These are phyloP conservation scores for Myochromella boudieri DNA, from an alignment of 768 basidiomycete species.

Conservation along the genomic window DNA sequence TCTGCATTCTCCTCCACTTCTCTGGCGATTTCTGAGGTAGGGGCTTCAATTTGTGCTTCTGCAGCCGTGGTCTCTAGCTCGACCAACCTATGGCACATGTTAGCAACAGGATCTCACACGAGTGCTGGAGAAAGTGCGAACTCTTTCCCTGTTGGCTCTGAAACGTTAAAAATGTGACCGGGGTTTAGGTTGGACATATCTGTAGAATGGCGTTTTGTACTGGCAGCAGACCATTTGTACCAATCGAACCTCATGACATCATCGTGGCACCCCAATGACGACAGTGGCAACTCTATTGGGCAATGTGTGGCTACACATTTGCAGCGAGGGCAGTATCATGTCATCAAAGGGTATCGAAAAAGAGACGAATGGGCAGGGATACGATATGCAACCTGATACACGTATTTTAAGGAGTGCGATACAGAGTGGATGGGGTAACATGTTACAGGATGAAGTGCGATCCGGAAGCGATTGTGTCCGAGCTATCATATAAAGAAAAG, in stretches of 20 bases:
- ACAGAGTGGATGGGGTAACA: no score
- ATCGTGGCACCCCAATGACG: no score
- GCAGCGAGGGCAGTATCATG: no score
- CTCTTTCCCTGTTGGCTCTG: slow-evolving; percentile 33
- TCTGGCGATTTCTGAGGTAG: slow-evolving; percentile 35
- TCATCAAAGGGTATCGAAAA: no score
- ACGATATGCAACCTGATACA: no score
- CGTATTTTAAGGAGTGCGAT: no score
- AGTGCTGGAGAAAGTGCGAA: slow-evolving; percentile 17
- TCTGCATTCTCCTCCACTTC: slow-evolving; percentile 50
- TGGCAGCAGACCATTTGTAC: slow-evolving; percentile 2
- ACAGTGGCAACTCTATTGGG: no score
- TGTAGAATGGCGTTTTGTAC: slow-evolving; percentile 3
- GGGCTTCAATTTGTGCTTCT: slow-evolving; percentile 47
- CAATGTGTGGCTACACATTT: no score
- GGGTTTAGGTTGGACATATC: slow-evolving; percentile 25
- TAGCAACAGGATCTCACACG: not conserved
- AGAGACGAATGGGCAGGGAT: no score
- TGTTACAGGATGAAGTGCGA: no score
- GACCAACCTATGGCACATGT: slow-evolving; percentile 23
- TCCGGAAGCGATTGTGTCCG: no score
- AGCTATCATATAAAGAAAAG: no score
- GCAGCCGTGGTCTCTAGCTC: slow-evolving; percentile 56
- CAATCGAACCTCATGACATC: slow-evolving; percentile 5
- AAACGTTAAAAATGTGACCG: slow-evolving; percentile 37